These are phyloP conservation scores for Cyathus striatus DNA, from an alignment of 768 basidiomycete species.

Conservation along the genomic window DNA sequence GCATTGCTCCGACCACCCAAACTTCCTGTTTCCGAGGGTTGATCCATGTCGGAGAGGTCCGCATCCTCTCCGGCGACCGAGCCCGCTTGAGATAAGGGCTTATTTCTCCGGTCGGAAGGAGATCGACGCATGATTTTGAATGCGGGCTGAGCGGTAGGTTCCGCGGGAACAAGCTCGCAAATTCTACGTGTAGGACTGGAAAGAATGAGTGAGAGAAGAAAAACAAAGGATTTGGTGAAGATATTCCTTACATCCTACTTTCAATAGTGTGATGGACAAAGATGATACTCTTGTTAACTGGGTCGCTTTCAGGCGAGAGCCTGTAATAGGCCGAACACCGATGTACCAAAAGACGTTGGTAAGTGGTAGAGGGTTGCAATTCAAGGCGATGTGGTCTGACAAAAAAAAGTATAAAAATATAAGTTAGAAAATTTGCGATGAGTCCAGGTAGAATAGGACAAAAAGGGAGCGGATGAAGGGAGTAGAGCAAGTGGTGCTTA, in stretches of 20 bases:
- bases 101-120: conserved; percentile 45
- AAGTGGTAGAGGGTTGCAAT: conserved; percentile 65
- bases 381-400: conserved; percentile 61
- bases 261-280: conserved; percentile 56
- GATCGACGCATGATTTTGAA: conserved; percentile 86
- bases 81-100: conserved; percentile 64
- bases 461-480: not conserved
- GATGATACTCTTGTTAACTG: conserved; percentile 54
- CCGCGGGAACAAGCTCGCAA: conserved; percentile 73
- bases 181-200: conserved; percentile 65
- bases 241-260: conserved; percentile 67
- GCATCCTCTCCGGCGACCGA: conserved; percentile 73
- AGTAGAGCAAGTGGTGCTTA: not conserved
- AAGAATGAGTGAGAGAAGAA: conserved; percentile 10
- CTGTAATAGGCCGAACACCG: conserved; percentile 81
- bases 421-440: too few species aligned
- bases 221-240: conserved; percentile 6
- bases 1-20: conserved; percentile 63
- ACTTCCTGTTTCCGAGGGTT: conserved; percentile 80
- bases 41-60: conserved; percentile 73
- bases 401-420: conserved; percentile 16
- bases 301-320: conserved; percentile 66
- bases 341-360: conserved; percentile 82
- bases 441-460: too few species aligned
- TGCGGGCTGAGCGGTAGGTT: conserved; percentile 63